Evolutionary conservation across 1,284 basidiomycete genomes (phyloP).

Genomic region (Leucoagaricus sp.): DNA sequence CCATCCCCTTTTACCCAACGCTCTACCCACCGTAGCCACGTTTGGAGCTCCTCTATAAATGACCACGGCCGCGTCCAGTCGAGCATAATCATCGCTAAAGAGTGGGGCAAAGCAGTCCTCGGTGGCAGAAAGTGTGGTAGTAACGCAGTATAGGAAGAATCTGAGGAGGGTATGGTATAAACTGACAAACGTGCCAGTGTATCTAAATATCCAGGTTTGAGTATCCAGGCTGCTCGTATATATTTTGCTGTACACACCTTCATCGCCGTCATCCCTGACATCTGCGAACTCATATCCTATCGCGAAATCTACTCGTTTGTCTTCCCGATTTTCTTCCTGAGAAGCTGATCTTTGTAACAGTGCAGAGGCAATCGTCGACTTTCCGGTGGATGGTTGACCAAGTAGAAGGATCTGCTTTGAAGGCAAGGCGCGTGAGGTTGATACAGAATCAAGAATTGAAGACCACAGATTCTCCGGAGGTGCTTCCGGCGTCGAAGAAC

Average conservation of each 20-base stretch:
- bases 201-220: constrained; percentile 51
- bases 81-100: constrained; percentile 84
- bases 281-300: constrained; percentile 88
- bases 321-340: constrained; percentile 57
- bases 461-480: constrained; percentile 87
- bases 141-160: constrained; percentile 72
- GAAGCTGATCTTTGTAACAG: constrained; percentile 63
- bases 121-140: constrained; percentile 84
- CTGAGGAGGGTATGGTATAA: constrained; percentile 85
- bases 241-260: constrained; percentile 58
- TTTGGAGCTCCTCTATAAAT: constrained; percentile 85
- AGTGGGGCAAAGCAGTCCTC: constrained; percentile 68
- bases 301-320: constrained; percentile 67
- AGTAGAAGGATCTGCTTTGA: constrained; percentile 85
- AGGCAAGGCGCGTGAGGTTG: constrained; percentile 80
- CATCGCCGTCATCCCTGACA: constrained; percentile 84
- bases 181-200: constrained; percentile 85
- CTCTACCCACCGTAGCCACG: constrained; percentile 87
- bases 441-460: constrained; percentile 88
- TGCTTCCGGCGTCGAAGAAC: constrained; percentile 63
- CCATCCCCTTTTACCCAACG: constrained; percentile 74
- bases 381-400: constrained; percentile 76
- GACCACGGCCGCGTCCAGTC: constrained; percentile 96
- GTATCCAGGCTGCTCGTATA: not conserved
- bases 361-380: constrained; percentile 70